phyloP scores from a whole-genome alignment of 345 rosid species.

The Ceriops zippeliana region DNA sequence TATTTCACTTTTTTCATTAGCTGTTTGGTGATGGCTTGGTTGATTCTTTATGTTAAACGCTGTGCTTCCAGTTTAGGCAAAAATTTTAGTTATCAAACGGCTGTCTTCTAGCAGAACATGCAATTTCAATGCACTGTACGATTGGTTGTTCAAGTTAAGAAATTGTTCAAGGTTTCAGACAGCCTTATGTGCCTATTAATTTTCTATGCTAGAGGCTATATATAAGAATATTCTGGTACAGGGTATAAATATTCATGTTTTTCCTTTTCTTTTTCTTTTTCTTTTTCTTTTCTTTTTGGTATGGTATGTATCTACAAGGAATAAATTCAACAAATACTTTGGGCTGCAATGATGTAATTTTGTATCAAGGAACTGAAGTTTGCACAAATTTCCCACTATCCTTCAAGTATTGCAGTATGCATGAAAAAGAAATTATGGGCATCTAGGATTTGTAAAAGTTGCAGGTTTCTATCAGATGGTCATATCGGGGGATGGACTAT shows the following conservation, averaged over 20 bases:
- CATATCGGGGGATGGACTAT: neutral
- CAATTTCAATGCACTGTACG: neutral
- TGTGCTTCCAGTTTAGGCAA: neutral
- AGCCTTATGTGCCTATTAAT: neutral
- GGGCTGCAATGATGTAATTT: neutral
- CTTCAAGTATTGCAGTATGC: no score
- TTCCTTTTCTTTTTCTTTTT: neutral
- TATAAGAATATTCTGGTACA: neutral
- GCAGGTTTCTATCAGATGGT: neutral
- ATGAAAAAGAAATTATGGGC: no score
- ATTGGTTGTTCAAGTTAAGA: neutral
- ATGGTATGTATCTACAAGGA: neutral
- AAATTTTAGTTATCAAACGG: neutral
- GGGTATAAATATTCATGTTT: neutral
- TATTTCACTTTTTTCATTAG: no score
- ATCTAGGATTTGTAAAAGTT: neutral
- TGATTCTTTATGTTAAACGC: no score
- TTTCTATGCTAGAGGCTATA: neutral
- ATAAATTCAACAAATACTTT: neutral
- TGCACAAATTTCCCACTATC: no score
- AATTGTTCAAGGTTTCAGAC: neutral
- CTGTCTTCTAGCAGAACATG: conserved; percentile 2
- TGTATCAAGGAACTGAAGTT: no score
- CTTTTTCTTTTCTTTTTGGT: neutral
- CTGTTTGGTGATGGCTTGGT: no score